Conservation (phyloP, 1,139 yeast species). For the Protomyces pachydermus region DNA sequence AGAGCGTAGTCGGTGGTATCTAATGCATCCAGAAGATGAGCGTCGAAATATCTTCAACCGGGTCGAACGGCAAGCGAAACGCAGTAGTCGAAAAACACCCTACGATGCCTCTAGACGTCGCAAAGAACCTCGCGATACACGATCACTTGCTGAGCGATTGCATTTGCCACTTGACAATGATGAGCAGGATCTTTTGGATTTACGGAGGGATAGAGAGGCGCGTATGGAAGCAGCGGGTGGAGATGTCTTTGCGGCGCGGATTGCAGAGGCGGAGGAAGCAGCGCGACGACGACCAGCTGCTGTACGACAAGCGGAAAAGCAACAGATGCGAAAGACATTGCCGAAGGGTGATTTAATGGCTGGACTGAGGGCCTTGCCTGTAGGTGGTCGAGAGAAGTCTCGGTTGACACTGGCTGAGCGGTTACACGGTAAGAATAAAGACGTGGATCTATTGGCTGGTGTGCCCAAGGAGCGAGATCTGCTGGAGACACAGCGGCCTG, state of each 20-base stretch:
- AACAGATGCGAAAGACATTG: background rate
- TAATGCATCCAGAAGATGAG: slow-evolving; percentile 27
- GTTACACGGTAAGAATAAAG: background rate
- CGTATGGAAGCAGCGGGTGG: background rate
- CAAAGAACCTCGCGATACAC: background rate
- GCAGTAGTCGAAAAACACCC: background rate
- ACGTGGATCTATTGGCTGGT: background rate
- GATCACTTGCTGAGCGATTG: background rate
- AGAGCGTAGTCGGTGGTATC: slow-evolving; percentile 28
- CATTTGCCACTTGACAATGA: background rate
- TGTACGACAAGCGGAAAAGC: background rate
- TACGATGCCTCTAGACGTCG: background rate
- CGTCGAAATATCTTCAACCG: background rate
- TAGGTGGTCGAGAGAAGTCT: background rate
- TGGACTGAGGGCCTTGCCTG: background rate
- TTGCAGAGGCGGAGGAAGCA: background rate
- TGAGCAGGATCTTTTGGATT: background rate
- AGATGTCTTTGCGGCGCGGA: background rate
- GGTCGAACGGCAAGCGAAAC: background rate
- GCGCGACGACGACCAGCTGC: background rate
- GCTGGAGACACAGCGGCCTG: background rate
- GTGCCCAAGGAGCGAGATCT: background rate
- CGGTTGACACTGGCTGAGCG: background rate
- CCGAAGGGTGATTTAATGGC: background rate
- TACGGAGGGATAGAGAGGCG: background rate